Evolutionary conservation across 2,329 filamentous ascomycete genomes (phyloP).

Genomic region (Scopulariopsis brevicaulis): DNA sequence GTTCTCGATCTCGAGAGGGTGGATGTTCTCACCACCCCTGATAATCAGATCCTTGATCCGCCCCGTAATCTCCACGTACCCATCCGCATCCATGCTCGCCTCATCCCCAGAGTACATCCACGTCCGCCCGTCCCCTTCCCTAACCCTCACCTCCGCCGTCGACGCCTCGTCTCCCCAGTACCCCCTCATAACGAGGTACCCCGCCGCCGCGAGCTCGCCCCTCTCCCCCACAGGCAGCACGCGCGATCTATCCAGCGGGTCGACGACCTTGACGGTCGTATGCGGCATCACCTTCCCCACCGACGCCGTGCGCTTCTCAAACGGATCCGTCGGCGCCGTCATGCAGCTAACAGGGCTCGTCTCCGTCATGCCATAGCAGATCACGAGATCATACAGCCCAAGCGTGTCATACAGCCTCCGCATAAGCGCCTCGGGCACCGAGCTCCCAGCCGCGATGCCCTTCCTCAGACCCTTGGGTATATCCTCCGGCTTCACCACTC

Average conservation of each 20-base stretch:
- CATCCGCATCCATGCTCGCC: slow-evolving; percentile 69
- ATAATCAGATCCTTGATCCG: slow-evolving; percentile 95
- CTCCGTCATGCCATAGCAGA: slow-evolving; percentile 96
- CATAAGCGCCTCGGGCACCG: slow-evolving; percentile 78
- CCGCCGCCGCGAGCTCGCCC: slow-evolving; percentile 74
- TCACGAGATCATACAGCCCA: slow-evolving; percentile 73
- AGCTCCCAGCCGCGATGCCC: slow-evolving; percentile 83
- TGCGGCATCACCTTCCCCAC: slow-evolving; percentile 81
- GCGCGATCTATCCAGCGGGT: slow-evolving; percentile 44
- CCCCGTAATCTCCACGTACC: slow-evolving; percentile 81
- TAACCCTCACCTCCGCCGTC: slow-evolving; percentile 54
- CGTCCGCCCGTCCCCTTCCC: slow-evolving; percentile 36
- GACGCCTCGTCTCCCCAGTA: slow-evolving; percentile 69
- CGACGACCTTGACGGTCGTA: slow-evolving; percentile 65
- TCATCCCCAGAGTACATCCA: slow-evolving; percentile 97
- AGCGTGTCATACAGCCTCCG: slow-evolving; percentile 58
- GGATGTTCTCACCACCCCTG: slow-evolving; percentile 88
- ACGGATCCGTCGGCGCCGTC: slow-evolving; percentile 68
- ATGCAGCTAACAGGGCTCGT: slow-evolving; percentile 70
- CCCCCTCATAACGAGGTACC: slow-evolving; percentile 83
- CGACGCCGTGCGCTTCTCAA: slow-evolving; percentile 59
- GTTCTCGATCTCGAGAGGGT: slow-evolving; percentile 87
- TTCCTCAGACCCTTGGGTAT: slow-evolving; percentile 47
- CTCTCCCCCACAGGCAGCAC: slow-evolving; percentile 53
- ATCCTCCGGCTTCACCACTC: slow-evolving; percentile 14